Evolutionary conservation across 2,329 filamentous ascomycete genomes (phyloP).

Genomic region (Xylariaceae sp.): DNA sequence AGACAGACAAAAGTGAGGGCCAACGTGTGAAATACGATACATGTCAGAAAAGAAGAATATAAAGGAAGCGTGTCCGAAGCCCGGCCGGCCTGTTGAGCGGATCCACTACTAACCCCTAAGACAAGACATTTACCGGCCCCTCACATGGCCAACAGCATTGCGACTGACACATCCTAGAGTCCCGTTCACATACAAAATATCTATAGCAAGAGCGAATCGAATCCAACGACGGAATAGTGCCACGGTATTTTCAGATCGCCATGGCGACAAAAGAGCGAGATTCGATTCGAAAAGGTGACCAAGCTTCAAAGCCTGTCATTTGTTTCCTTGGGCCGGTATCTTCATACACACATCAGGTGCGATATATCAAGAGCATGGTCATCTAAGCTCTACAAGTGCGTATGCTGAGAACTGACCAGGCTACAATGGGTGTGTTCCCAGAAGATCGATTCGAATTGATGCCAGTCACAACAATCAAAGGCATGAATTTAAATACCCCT

Average conservation of each 20-base stretch:
- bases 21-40: no score
- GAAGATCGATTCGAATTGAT: conserved; percentile 46
- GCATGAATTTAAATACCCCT: conserved; percentile 22
- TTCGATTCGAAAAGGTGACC: neutral
- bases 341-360: conserved; percentile 52
- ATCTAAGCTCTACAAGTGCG: no score
- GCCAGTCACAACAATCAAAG: conserved; percentile 52
- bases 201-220: no score
- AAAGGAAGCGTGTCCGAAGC: no score
- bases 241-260: neutral
- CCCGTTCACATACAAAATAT: neutral
- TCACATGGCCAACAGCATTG: neutral
- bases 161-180: neutral
- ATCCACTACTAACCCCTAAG: neutral
- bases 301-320: conserved; percentile 39
- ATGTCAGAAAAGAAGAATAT: no score
- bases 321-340: conserved; percentile 49
- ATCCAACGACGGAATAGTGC: no score
- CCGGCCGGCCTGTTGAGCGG: no score
- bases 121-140: neutral
- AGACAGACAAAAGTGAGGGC: no score
- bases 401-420: conserved; percentile 32
- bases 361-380: conserved; percentile 5
- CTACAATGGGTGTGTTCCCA: conserved; percentile 47
- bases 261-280: conserved; percentile 17